A percentile compares a stretch with the other conserved stretches of the same genome.
phyloP scores from a whole-genome alignment of 306 rosid species.

The Fragaria ananassa region DNA sequence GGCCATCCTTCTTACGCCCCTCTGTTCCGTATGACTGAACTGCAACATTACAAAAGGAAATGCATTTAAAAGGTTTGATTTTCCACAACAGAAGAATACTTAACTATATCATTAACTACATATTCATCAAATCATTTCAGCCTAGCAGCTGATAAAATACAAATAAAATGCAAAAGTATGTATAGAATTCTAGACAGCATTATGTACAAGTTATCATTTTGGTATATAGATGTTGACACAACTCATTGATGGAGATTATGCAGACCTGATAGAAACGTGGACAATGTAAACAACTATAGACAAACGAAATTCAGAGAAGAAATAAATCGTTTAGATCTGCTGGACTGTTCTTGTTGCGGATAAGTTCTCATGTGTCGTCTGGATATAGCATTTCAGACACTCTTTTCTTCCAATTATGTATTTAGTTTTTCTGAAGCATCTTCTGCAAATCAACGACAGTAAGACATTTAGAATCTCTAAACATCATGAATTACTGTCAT shows the following conservation, averaged over 20 bases:
- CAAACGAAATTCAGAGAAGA: neutral
- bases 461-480: neutral
- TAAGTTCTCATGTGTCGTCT: neutral
- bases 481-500: neutral
- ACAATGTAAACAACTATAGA: neutral
- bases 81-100: slow-evolving; percentile 1
- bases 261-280: neutral
- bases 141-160: neutral
- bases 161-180: too few relatives aligned
- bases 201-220: neutral
- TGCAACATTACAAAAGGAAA: slow-evolving; percentile 30
- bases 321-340: neutral
- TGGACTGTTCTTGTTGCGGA: neutral
- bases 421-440: neutral
- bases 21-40: slow-evolving; percentile 80
- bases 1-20: slow-evolving; percentile 69
- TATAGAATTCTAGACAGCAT: neutral
- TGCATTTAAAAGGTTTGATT: slow-evolving; percentile 19
- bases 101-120: neutral
- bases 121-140: neutral
- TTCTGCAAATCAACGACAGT: neutral
- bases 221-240: neutral
- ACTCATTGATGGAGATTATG: neutral
- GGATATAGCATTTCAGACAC: neutral
- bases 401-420: neutral